A percentile compares a stretch with the other conserved stretches of the same genome.
Evolutionary conservation across 768 basidiomycete species (phyloP).

Genomic region (Sporobolomyces phaffii): DNA sequence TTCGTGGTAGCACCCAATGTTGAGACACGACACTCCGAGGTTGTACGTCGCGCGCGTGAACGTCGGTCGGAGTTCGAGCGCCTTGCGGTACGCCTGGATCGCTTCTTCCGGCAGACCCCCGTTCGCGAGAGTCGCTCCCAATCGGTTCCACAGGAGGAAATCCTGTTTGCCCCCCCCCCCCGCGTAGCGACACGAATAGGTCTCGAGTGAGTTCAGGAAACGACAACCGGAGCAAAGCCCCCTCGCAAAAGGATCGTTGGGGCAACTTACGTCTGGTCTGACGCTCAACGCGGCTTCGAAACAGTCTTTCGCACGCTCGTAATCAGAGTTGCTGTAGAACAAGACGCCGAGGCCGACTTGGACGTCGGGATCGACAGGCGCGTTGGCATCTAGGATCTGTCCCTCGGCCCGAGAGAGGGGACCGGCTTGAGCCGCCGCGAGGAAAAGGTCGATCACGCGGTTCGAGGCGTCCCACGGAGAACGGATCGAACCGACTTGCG

Average conservation of each 20-base stretch:
- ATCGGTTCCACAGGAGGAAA: slow-evolving; percentile 89
- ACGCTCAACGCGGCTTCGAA: slow-evolving; percentile 79
- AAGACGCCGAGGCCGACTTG: slow-evolving; percentile 89
- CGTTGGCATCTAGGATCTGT: too few relatives aligned
- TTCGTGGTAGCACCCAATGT: slow-evolving; percentile 90
- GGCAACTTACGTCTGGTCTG: slow-evolving; percentile 65
- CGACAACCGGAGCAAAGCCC: too few relatives aligned
- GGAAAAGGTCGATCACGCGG: slow-evolving; percentile 72
- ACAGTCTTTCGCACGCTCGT: slow-evolving; percentile 85
- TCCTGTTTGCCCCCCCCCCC: too few relatives aligned
- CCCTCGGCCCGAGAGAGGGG: slow-evolving; percentile 56
- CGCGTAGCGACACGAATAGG: not conserved
- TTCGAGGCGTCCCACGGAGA: slow-evolving; percentile 72
- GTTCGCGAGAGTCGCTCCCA: slow-evolving; percentile 91
- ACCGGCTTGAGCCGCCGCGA: slow-evolving; percentile 74
- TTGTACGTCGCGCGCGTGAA: slow-evolving; percentile 98
- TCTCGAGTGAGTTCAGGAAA: not conserved
- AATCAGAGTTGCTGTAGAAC: slow-evolving; percentile 81
- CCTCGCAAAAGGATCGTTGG: too few relatives aligned
- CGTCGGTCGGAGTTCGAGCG: slow-evolving; percentile 80
- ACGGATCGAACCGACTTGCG: slow-evolving; percentile 19
- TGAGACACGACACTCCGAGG: slow-evolving; percentile 93
- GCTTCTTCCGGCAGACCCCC: slow-evolving; percentile 92
- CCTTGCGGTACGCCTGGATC: slow-evolving; percentile 62
- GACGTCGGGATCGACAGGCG: slow-evolving; percentile 71